phyloP scores from a whole-genome alignment of 1,139 yeast species.

The Pichia terricola region DNA sequence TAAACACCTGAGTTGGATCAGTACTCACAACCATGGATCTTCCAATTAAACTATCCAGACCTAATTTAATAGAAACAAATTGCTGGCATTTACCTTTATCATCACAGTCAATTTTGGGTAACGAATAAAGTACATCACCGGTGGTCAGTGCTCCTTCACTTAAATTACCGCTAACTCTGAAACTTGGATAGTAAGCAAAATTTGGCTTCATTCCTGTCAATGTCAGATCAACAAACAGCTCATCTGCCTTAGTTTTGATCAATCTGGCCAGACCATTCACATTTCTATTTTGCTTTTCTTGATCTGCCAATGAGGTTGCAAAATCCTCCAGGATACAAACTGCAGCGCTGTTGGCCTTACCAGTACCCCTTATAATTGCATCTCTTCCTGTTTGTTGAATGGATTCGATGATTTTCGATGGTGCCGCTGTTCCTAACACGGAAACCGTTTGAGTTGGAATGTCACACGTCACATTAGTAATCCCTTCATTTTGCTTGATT shows the following conservation, averaged over 20 bases:
- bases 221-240: slow-evolving; percentile 65
- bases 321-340: slow-evolving; percentile 82
- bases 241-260: slow-evolving; percentile 50
- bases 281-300: slow-evolving; percentile 37
- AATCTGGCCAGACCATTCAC: slow-evolving; percentile 85
- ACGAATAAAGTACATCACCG: slow-evolving; percentile 41
- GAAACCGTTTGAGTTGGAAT: slow-evolving; percentile 48
- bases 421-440: slow-evolving; percentile 58
- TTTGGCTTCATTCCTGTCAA: slow-evolving; percentile 48
- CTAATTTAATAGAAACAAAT: slow-evolving; percentile 49
- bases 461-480: slow-evolving; percentile 43
- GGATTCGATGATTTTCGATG: slow-evolving; percentile 55
- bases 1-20: slow-evolving; percentile 28
- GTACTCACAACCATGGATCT: slow-evolving; percentile 54
- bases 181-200: slow-evolving; percentile 61
- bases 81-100: slow-evolving; percentile 41
- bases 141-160: slow-evolving; percentile 65
- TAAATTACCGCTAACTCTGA: slow-evolving; percentile 66
- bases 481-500: slow-evolving; percentile 37
- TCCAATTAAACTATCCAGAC: slow-evolving; percentile 64
- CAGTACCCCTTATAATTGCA: slow-evolving; percentile 88
- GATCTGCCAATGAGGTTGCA: slow-evolving; percentile 25
- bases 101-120: slow-evolving; percentile 32
- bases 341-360: slow-evolving; percentile 80
- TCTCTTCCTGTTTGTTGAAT: slow-evolving; percentile 72